Conservation (phyloP, 225 moss, liverwort and hornwort genomes). For the Bryum argenteum region DNA sequence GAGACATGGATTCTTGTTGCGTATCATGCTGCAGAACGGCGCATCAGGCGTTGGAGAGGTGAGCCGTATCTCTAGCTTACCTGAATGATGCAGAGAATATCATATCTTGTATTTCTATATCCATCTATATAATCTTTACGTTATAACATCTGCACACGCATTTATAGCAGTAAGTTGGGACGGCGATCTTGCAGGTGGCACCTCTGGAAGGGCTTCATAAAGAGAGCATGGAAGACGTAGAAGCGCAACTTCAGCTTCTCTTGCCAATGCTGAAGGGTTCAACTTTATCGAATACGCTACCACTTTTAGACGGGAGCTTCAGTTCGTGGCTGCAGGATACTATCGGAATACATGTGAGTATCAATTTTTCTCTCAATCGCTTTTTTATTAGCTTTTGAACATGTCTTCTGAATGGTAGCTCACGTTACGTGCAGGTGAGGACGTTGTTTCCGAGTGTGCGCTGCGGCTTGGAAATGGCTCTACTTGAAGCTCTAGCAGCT, state of each 20-base stretch:
- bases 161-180: too few species aligned
- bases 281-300: slow-evolving; percentile 52
- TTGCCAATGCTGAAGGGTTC: slow-evolving; percentile 70
- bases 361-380: not conserved
- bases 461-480: slow-evolving; percentile 89
- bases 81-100: not conserved
- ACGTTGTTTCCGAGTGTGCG: slow-evolving; percentile 73
- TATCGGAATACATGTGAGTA: slow-evolving; percentile 63
- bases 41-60: slow-evolving; percentile 91
- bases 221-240: slow-evolving; percentile 77
- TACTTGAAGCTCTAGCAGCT: slow-evolving; percentile 71
- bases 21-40: slow-evolving; percentile 57
- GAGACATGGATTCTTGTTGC: slow-evolving; percentile 75
- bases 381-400: too few species aligned
- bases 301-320: slow-evolving; percentile 81
- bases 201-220: slow-evolving; percentile 83
- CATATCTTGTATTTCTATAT: slow-evolving; percentile 13
- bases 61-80: slow-evolving; percentile 23
- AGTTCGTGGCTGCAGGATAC: slow-evolving; percentile 64
- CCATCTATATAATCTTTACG: slow-evolving; percentile 6
- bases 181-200: slow-evolving; percentile 59
- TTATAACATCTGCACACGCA: not conserved
- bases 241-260: slow-evolving; percentile 74
- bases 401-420: not conserved
- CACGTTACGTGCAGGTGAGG: slow-evolving; percentile 46